Evolutionary conservation across 2,329 filamentous ascomycete species (phyloP).

Genomic region (Xylaria sp.): DNA sequence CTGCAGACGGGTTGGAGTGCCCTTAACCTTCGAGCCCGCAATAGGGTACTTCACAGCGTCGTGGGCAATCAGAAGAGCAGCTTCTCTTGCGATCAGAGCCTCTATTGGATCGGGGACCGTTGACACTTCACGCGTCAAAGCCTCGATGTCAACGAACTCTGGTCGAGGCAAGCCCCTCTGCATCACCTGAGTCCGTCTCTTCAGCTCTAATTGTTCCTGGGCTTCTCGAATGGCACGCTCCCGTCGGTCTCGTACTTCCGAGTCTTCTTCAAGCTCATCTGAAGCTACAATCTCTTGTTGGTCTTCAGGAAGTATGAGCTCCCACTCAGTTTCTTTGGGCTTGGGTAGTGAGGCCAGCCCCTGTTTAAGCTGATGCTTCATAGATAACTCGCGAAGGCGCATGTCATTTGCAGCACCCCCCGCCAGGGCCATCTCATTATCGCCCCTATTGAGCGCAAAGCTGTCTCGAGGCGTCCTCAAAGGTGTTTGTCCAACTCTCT

Average conservation of each 20-base stretch:
- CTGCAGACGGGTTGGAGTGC: conserved; percentile 68
- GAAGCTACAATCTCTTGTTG: conserved; percentile 66
- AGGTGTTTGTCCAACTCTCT: conserved; percentile 80
- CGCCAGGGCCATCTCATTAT: conserved; percentile 72
- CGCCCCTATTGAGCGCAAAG: conserved; percentile 82
- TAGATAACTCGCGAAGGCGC: conserved; percentile 74
- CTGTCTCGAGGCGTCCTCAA: conserved; percentile 89
- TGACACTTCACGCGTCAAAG: conserved; percentile 72
- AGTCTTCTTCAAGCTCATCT: conserved; percentile 67
- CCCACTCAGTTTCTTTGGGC: conserved; percentile 94
- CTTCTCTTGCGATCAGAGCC: conserved; percentile 78
- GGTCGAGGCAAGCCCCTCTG: conserved; percentile 86
- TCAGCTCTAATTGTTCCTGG: conserved; percentile 80
- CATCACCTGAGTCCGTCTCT: conserved; percentile 89
- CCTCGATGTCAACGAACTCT: conserved; percentile 74
- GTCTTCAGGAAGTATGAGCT: conserved; percentile 90
- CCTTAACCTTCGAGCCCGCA: conserved; percentile 73
- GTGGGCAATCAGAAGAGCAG: conserved; percentile 81
- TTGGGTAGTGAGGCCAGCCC: conserved; percentile 87
- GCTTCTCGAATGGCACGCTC: conserved; percentile 79
- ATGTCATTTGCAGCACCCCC: conserved; percentile 82
- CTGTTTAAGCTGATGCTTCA: conserved; percentile 74
- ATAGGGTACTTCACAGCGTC: conserved; percentile 82
- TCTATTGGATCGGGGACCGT: conserved; percentile 72
- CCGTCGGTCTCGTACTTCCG: conserved; percentile 80